Evolutionary conservation across 2,329 filamentous ascomycete genomes (phyloP).

Genomic region (Xylaria sp.): DNA sequence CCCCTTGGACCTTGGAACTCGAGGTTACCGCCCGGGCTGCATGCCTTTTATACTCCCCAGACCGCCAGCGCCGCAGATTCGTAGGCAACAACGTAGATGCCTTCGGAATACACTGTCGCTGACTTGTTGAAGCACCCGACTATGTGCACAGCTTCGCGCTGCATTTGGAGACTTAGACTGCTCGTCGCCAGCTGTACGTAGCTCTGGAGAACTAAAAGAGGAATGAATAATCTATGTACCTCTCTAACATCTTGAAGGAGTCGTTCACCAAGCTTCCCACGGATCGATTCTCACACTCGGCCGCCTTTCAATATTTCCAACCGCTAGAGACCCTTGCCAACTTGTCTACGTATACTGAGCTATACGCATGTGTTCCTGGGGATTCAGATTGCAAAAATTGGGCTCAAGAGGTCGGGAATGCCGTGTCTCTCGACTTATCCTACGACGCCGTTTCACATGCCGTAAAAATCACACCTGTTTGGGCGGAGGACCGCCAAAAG

Average conservation of each 20-base stretch:
- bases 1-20: conserved; percentile 77
- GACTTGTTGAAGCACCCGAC: conserved; percentile 38
- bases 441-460: conserved; percentile 73
- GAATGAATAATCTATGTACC: conserved; percentile 20
- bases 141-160: conserved; percentile 49
- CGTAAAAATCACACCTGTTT: conserved; percentile 72
- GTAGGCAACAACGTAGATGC: conserved; percentile 22
- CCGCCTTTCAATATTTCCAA: conserved; percentile 77
- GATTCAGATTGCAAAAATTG: conserved; percentile 43
- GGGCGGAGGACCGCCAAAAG: conserved; percentile 59
- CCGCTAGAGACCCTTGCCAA: conserved; percentile 65
- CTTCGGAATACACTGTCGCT: conserved; percentile 12
- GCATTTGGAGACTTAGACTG: conserved; percentile 52
- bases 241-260: conserved; percentile 64
- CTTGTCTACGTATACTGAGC: conserved; percentile 63
- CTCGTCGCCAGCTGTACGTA: conserved; percentile 48
- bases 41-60: conserved; percentile 77
- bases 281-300: conserved; percentile 67
- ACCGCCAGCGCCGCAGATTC: conserved; percentile 44
- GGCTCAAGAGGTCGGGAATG: conserved; percentile 49
- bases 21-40: conserved; percentile 80
- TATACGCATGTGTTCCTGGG: conserved; percentile 51
- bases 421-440: conserved; percentile 74
- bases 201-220: conserved; percentile 3
- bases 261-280: conserved; percentile 70